Evolutionary conservation across 495 filamentous ascomycete genomes (phyloP), one percentile per base, ranked within the genome.

Genomic region (Clohesyomyces aquaticus): DNA sequence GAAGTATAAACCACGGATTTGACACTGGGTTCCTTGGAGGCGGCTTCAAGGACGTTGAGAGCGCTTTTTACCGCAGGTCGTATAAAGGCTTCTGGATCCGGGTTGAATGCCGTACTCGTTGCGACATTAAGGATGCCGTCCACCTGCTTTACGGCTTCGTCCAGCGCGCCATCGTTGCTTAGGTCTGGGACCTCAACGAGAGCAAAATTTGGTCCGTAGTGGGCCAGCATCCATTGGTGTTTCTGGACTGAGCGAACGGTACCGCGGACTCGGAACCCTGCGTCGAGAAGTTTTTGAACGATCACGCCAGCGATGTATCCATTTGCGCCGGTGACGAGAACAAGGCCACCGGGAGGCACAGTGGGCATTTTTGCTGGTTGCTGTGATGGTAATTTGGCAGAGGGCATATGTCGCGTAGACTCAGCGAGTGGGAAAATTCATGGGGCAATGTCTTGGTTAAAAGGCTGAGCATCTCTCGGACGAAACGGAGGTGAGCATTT

Each of bases 251-350:
- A 12, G 32, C 65, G 59, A 12, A 64, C 69, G 11, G 69, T 57
- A 16, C 58, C 65, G 18, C 69, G 63, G 29, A 75, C 68, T 6
- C 56, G 27, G 22, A 71, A 69, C 41, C 55, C 67, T 9, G 54
- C 62, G 14, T 65, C 59, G 38, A 79, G 47, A 41, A 78, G 68
- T 11, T 66, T 43, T 59, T 78, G 69, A 50, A 77, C 67, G 18
- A 68, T 59, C 26, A 73, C 70, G 18, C 67, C 65, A 3, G 65
- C 74, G 0, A 76, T 60, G 50, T 73, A 75, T 18, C 74, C 74
- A 54, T 73, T 75, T 32, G 72, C 73, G 22, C 74, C 74, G 18
- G 74, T 76, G 22, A 76, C 65, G 42, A 77, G 74, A 16, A 67
- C 49, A 12, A 60, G 57, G 21, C 56, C 43, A 2, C 56, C 43